phyloP scores from a whole-genome alignment of 2,329 filamentous ascomycete genomes.

The Penicillium sclerotigenum region DNA sequence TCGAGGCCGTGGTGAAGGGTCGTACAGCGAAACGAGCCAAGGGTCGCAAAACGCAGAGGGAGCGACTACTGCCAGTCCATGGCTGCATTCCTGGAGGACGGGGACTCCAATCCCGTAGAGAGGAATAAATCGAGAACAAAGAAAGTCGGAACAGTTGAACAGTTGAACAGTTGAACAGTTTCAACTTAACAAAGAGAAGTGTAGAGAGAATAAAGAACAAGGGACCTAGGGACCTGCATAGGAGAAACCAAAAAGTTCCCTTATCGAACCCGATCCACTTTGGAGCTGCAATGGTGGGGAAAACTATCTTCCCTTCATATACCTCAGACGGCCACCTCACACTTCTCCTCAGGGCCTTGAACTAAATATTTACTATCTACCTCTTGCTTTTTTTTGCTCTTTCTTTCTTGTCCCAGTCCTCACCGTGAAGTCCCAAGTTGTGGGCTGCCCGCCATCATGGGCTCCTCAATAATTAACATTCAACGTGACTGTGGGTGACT shows the following conservation, averaged over 20 bases:
- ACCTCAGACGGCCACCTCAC: constrained; percentile 24
- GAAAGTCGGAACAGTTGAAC: too few species aligned
- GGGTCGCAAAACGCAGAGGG: constrained; percentile 42
- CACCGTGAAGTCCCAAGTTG: constrained; percentile 20
- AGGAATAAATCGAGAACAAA: not conserved
- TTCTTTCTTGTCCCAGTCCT: not conserved
- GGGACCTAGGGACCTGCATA: not conserved
- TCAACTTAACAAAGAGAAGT: not conserved
- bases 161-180: not conserved
- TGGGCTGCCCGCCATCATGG: constrained; percentile 58
- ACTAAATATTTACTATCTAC: not conserved
- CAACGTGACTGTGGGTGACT: constrained; percentile 67
- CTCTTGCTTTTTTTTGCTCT: not conserved
- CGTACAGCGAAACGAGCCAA: constrained; percentile 28
- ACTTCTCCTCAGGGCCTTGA: not conserved
- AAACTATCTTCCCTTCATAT: constrained; percentile 25
- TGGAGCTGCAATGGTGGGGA: constrained; percentile 30
- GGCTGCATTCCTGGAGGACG: constrained; percentile 39
- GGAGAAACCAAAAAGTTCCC: constrained; percentile 10
- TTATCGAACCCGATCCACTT: constrained; percentile 27
- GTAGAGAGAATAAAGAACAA: not conserved
- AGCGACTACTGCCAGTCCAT: constrained; percentile 37
- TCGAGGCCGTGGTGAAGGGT: constrained; percentile 32
- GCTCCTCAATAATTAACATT: constrained; percentile 76
- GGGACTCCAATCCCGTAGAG: not conserved